A percentile compares a stretch with the other conserved stretches of the same genome.
These are phyloP conservation scores for Corinectria fuckeliana DNA, from an alignment of 2,329 filamentous ascomycete genomes.

Conservation along the genomic window DNA sequence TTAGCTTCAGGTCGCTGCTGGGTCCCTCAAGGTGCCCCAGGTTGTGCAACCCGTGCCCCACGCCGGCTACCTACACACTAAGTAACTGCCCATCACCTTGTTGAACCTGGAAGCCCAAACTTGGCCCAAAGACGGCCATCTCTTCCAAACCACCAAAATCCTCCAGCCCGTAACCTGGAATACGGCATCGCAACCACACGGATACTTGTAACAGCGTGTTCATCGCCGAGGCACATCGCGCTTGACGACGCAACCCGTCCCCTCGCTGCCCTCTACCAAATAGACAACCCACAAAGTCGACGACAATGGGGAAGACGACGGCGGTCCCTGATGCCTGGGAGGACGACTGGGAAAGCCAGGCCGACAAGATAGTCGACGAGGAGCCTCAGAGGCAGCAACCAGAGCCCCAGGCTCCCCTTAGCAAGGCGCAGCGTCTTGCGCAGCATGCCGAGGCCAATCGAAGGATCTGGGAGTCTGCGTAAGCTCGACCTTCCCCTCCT, in stretches of 20 bases:
- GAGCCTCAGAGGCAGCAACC: constrained; percentile 39
- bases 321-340: constrained; percentile 83
- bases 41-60: constrained; percentile 11
- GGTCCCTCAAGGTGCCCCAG: constrained; percentile 9
- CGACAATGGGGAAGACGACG: constrained; percentile 53
- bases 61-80: no score
- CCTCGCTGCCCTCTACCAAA: not conserved
- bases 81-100: not conserved
- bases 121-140: constrained; percentile 24
- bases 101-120: constrained; percentile 10
- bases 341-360: constrained; percentile 84
- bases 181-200: not conserved
- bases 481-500: constrained; percentile 42
- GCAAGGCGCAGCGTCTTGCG: constrained; percentile 78
- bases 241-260: not conserved
- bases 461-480: constrained; percentile 90
- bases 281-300: not conserved
- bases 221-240: not conserved
- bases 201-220: not conserved
- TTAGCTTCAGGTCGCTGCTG: not conserved
- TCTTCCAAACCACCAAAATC: constrained; percentile 13
- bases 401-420: constrained; percentile 54
- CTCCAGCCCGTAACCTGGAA: not conserved
- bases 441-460: constrained; percentile 84
- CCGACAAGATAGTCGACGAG: constrained; percentile 62